phyloP scores from a whole-genome alignment of 768 basidiomycete species.

The Collybia nuda region DNA sequence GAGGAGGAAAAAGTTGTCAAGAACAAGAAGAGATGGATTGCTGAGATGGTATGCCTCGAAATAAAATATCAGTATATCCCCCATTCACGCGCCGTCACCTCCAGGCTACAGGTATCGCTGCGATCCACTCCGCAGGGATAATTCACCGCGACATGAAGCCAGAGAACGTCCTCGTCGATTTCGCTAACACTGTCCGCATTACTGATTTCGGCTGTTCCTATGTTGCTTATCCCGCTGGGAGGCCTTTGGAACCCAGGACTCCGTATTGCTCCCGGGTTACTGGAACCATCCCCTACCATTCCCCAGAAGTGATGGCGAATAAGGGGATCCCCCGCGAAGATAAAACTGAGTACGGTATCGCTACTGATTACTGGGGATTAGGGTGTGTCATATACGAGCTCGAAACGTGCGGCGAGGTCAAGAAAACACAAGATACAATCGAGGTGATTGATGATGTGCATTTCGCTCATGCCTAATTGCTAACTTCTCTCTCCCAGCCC shows the following conservation, averaged over 20 bases:
- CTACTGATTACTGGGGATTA: slow-evolving; percentile 41
- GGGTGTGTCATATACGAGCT: slow-evolving; percentile 42
- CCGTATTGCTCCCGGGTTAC: slow-evolving; percentile 21
- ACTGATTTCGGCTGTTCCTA: slow-evolving; percentile 41
- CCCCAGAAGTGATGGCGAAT: slow-evolving; percentile 38
- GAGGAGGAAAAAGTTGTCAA: slow-evolving; percentile 18
- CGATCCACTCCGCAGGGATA: slow-evolving; percentile 59
- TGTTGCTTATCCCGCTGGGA: slow-evolving; percentile 5
- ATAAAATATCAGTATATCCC: neutral
- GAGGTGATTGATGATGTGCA: slow-evolving; percentile 15
- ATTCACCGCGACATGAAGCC: slow-evolving; percentile 72
- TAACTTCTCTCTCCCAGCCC: slow-evolving; percentile 16
- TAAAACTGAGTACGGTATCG: slow-evolving; percentile 24
- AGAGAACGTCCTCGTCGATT: slow-evolving; percentile 65
- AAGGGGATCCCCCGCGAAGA: slow-evolving; percentile 4
- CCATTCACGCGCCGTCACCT: neutral
- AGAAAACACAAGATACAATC: too few relatives aligned
- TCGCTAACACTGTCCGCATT: slow-evolving; percentile 35
- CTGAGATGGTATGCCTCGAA: slow-evolving; percentile 31
- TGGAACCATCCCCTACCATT: slow-evolving; percentile 37
- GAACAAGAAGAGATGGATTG: slow-evolving; percentile 36
- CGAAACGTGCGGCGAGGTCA: slow-evolving; percentile 18
- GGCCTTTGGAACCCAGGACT: slow-evolving; percentile 10
- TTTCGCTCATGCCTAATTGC: neutral
- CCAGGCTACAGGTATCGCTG: slow-evolving; percentile 36